Base-by-base conservation (phyloP, 1,139 yeast species). In the Nakaseomyces nivariensis region DNA sequence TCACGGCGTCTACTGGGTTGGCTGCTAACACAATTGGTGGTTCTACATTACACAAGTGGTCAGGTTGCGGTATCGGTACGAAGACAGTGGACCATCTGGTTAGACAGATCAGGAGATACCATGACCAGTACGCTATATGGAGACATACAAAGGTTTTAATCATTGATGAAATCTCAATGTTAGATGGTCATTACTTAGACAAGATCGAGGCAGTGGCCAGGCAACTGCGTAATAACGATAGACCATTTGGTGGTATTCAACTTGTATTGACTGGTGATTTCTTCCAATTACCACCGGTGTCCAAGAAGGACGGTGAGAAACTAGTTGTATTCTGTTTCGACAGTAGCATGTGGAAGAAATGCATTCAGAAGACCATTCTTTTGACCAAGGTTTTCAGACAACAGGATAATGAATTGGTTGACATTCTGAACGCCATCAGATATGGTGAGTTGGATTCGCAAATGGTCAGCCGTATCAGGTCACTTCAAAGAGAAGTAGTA, bases 21-120 rank as follows among this genome's bases (percentile, higher is more conserved):
- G 97, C 97, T 0, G 96, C 96, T 0, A 79, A 86, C 43, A 87
- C 85, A 59, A 82, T 89, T 58, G 92, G 89, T 1, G 97, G 97
- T 17, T 77, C 75, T 37, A 89, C 97, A 0, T 69, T 89, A 37
- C 92, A 87, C 63, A 74, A 84, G 55, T 86, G 82, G 70, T 75
- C 90, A 1, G 88, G 92, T 1, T 75, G 88, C 49, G 96, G 96
- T 0, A 64, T 86, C 22, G 96, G 90, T 5, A 68, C 68, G 2
- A 83, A 75, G 4, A 56, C 73, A 3, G 77, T 73, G 0, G 67
- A 65, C 0, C 67, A 66, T 8, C 62, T 85, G 47, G 71, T 76
- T 2, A 67, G 67, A 24, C 72, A 69, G 52, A 74, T 85, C 6
- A 69, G 70, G 40, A 73, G 70, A 50, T 78, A 77, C 54, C 66